These are phyloP conservation scores for Corchorus olitorius DNA, from an alignment of 345 rosid species.

Conservation along the genomic window DNA sequence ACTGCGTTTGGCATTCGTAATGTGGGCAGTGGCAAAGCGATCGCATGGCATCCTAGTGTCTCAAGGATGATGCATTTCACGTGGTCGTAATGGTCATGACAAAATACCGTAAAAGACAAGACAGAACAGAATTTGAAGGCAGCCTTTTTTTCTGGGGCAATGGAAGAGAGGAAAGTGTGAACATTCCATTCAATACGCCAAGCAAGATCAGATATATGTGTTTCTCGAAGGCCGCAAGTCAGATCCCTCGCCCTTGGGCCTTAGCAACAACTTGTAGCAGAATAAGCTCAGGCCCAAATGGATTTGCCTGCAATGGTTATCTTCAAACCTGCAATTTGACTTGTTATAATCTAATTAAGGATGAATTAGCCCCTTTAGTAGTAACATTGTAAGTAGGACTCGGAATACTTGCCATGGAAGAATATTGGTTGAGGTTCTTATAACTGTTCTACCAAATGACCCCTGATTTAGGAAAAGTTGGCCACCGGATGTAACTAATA, in stretches of 20 bases:
- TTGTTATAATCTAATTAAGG: not conserved
- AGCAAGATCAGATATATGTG: too few species aligned
- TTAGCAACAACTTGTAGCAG: too few species aligned
- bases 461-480: constrained; percentile 18
- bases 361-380: not conserved
- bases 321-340: too few species aligned
- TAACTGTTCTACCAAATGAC: constrained; percentile 3
- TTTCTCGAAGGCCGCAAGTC: too few species aligned
- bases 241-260: too few species aligned
- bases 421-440: not conserved
- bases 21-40: not conserved
- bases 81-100: not conserved
- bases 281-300: too few species aligned
- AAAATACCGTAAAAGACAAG: too few species aligned
- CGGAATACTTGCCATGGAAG: not conserved
- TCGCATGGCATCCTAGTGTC: not conserved
- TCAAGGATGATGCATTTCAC: constrained; percentile 2
- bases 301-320: too few species aligned
- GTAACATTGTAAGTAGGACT: not conserved
- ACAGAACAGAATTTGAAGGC: too few species aligned
- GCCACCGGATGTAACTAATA: constrained; percentile 28
- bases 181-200: too few species aligned
- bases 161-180: too few species aligned
- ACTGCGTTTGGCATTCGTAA: not conserved
- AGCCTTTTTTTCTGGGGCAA: too few species aligned